phyloP scores from a whole-genome alignment of 306 rosid species.

The Ormosia emarginata region DNA sequence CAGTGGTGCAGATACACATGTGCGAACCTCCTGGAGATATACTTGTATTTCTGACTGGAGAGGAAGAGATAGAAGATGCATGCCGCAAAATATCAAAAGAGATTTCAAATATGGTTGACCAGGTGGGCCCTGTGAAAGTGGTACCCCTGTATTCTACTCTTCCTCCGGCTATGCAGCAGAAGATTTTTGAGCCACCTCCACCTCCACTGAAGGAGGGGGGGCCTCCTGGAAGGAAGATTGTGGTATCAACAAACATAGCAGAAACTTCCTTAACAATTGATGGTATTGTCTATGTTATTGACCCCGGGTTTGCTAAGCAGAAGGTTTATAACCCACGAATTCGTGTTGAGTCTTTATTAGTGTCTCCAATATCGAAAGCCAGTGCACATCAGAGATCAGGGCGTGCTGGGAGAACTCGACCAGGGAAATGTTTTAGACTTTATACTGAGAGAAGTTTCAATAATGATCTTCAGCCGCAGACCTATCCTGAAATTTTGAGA shows the following conservation, averaged over 20 bases:
- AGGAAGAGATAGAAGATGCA: constrained; percentile 97
- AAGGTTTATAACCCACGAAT: constrained; percentile 83
- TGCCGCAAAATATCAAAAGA: constrained; percentile 83
- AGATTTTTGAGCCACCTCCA: constrained; percentile 81
- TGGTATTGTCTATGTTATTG: constrained; percentile 92
- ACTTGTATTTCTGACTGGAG: constrained; percentile 88
- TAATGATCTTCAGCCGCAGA: constrained; percentile 89
- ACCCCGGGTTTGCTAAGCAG: constrained; percentile 90
- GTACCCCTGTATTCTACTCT: constrained; percentile 89
- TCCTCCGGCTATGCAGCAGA: constrained; percentile 95
- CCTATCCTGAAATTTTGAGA: constrained; percentile 89
- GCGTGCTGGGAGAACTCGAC: constrained; percentile 96
- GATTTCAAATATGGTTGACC: constrained; percentile 71
- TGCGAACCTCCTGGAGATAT: constrained; percentile 84
- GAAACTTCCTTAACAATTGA: constrained; percentile 94
- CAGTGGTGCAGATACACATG: constrained; percentile 88
- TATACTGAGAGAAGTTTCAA: constrained; percentile 85
- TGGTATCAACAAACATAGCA: constrained; percentile 85
- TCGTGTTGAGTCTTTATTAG: constrained; percentile 86
- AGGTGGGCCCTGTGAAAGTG: constrained; percentile 90
- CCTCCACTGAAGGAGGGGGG: constrained; percentile 75
- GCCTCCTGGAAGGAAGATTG: constrained; percentile 88
- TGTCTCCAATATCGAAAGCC: constrained; percentile 90
- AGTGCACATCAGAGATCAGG: constrained; percentile 98
- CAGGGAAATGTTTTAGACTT: constrained; percentile 91